Conservation (phyloP, 345 rosid species). For the Eucalyptus curtisii region DNA sequence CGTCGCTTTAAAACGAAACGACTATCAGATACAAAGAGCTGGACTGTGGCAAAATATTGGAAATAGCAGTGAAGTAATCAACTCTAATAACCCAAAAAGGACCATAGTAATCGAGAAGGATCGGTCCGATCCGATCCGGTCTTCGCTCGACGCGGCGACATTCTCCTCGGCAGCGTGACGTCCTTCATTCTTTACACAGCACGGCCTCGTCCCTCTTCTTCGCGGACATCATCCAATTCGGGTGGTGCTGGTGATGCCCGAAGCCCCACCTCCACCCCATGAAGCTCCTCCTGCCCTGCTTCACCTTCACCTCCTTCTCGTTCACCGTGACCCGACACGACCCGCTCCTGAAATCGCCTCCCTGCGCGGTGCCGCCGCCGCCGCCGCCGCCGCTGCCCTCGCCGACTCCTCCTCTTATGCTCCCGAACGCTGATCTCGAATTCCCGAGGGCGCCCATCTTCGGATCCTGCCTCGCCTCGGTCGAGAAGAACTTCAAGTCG, state of each 20-base stretch:
- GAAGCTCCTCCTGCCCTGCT: conserved; percentile 51
- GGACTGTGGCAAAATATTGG: not conserved
- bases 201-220: conserved; percentile 20
- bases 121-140: not conserved
- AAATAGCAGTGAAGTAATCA: not conserved
- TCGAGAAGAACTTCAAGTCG: conserved; percentile 63
- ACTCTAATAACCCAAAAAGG: not conserved
- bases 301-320: conserved; percentile 61
- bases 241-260: conserved; percentile 31
- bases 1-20: not conserved
- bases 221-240: conserved; percentile 6
- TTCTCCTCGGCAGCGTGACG: not conserved
- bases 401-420: conserved; percentile 26
- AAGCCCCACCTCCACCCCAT: conserved; percentile 95
- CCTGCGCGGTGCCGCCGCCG: not conserved
- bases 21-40: not conserved
- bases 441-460: conserved; percentile 17
- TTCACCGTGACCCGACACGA: conserved; percentile 53
- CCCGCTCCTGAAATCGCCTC: not conserved
- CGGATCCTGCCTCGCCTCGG: conserved; percentile 6
- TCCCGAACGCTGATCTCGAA: conserved; percentile 40
- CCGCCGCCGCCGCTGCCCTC: not conserved
- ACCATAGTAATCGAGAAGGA: not conserved
- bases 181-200: not conserved
- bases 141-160: not conserved